phyloP scores from a whole-genome alignment of 148 eudicot species.

The Bassia scoparia region DNA sequence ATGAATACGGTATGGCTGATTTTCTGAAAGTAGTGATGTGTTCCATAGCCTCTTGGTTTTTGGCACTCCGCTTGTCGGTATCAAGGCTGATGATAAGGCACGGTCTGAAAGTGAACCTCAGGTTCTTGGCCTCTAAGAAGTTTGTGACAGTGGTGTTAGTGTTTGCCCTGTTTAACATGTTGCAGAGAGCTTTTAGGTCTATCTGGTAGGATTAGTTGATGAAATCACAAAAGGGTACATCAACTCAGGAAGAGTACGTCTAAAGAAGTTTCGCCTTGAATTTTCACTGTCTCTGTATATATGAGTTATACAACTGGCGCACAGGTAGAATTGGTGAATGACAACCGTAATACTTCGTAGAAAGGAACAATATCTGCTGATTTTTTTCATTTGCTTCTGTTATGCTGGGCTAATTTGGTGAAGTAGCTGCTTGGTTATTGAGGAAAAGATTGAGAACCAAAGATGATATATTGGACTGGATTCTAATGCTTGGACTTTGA shows the following conservation, averaged over 20 bases:
- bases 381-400: not conserved
- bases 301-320: conserved; percentile 10
- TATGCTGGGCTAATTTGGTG: not conserved
- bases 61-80: conserved; percentile 28
- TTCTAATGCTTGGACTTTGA: not conserved
- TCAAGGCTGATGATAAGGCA: conserved; percentile 58
- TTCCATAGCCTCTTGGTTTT: conserved; percentile 39
- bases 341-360: not conserved
- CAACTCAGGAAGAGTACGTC: conserved; percentile 14
- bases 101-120: conserved; percentile 74
- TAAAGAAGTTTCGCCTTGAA: conserved; percentile 19
- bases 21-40: conserved; percentile 38
- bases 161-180: conserved; percentile 32
- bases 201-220: conserved; percentile 20
- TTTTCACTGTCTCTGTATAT: conserved; percentile 24
- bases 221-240: conserved; percentile 5
- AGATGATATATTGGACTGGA: not conserved
- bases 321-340: conserved; percentile 15
- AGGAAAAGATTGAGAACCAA: not conserved
- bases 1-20: conserved; percentile 44
- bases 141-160: conserved; percentile 46
- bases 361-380: not conserved
- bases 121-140: conserved; percentile 83
- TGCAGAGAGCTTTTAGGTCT: conserved; percentile 49
- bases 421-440: not conserved